These are phyloP conservation scores for Omphalea diandra DNA, from an alignment of 441 rosid genomes.

Conservation along the genomic window DNA sequence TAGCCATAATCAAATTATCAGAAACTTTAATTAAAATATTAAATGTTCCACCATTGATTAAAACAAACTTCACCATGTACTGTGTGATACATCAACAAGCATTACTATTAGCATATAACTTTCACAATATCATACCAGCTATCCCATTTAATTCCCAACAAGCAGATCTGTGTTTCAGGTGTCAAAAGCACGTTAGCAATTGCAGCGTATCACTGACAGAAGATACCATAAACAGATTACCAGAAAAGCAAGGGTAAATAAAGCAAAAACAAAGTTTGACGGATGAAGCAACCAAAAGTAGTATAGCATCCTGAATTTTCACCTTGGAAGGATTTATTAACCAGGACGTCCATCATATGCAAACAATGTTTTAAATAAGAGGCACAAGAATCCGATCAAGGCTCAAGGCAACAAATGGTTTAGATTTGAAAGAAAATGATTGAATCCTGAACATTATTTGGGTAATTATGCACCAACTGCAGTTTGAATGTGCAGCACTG, in stretches of 20 bases:
- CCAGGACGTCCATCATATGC: not conserved
- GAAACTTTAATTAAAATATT: slow-evolving; percentile 15
- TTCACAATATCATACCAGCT: slow-evolving; percentile 1
- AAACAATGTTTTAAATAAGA: not conserved
- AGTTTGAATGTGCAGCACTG: no score
- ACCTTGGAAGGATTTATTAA: not conserved
- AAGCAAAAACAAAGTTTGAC: slow-evolving; percentile 5
- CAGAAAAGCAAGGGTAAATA: not conserved
- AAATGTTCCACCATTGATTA: slow-evolving; percentile 7
- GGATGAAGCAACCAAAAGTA: not conserved
- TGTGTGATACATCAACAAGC: not conserved
- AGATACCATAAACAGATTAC: not conserved
- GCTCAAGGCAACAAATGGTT: not conserved
- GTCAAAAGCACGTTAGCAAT: not conserved
- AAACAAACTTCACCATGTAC: not conserved
- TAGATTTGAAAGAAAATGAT: not conserved
- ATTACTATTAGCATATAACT: not conserved
- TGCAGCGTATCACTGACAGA: slow-evolving; percentile 2
- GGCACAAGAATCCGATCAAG: not conserved
- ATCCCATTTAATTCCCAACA: slow-evolving; percentile 13
- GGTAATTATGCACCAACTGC: no score
- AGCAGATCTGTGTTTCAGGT: not conserved
- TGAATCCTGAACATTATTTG: not conserved
- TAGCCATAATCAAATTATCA: slow-evolving; percentile 16
- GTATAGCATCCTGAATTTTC: not conserved